Percentiles rank a stretch among this genome's conserved stretches.
phyloP scores from a whole-genome alignment of 345 rosid species.

The Eucalyptus sp. region DNA sequence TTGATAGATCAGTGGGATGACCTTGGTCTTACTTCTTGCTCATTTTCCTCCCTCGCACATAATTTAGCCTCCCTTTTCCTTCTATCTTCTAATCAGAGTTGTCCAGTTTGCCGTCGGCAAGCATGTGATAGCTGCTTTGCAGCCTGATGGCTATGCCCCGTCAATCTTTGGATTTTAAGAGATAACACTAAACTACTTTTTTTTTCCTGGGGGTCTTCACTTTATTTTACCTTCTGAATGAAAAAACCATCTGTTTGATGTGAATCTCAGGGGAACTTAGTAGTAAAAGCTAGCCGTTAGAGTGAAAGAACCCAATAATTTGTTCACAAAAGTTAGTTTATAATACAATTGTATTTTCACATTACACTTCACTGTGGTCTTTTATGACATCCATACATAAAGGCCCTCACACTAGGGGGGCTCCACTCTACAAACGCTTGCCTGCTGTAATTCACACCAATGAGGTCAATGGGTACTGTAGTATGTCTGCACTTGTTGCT shows the following conservation, averaged over 20 bases:
- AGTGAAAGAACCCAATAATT: neutral
- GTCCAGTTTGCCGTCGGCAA: neutral
- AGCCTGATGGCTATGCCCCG: neutral
- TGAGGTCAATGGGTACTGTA: neutral
- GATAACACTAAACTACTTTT: neutral
- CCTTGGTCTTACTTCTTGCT: neutral
- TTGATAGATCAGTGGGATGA: neutral
- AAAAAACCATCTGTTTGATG: neutral
- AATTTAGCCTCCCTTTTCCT: neutral
- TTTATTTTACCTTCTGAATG: neutral
- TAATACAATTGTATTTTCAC: neutral
- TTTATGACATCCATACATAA: neutral
- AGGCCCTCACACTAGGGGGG: neutral
- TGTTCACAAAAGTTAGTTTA: neutral
- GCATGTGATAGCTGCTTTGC: neutral
- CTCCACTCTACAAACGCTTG: neutral
- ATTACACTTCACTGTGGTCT: neutral
- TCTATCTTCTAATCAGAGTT: neutral
- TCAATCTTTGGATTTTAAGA: neutral
- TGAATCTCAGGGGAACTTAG: neutral
- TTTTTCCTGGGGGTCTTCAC: neutral
- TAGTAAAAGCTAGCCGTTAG: neutral
- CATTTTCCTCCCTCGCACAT: neutral
- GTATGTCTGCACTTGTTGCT: neutral
- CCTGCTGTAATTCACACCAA: neutral